phyloP scores from a whole-genome alignment of 768 basidiomycete species.

The Mycena rosella region DNA sequence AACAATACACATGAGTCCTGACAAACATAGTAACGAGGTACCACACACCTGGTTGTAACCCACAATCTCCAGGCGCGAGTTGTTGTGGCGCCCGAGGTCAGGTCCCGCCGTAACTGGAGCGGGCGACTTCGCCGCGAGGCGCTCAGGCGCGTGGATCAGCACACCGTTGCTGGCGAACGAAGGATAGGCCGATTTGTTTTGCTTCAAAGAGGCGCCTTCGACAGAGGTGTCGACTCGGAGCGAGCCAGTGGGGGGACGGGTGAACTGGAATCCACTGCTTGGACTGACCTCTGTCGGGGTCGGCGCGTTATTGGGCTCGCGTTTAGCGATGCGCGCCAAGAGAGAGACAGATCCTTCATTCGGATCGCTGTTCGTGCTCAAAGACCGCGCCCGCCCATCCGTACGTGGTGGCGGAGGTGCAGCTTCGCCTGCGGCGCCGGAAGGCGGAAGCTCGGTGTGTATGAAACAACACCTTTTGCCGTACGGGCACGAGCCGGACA shows the following conservation, averaged over 20 bases:
- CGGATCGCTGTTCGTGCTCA: conserved; percentile 84
- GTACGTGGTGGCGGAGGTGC: conserved; percentile 65
- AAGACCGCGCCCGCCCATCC: conserved; percentile 74
- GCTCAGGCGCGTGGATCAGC: conserved; percentile 69
- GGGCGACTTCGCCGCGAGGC: conserved; percentile 73
- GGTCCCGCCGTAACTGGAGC: conserved; percentile 89
- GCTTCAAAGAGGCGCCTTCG: conserved; percentile 68
- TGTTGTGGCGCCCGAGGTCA: conserved; percentile 84
- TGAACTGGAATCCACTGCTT: conserved; percentile 61
- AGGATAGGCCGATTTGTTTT: conserved; percentile 91
- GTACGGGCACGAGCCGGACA: conserved; percentile 93
- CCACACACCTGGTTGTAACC: conserved; percentile 80
- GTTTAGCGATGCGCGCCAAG: conserved; percentile 81
- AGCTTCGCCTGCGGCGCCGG: conserved; percentile 68
- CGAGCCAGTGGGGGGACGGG: conserved; percentile 76
- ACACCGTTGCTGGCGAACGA: conserved; percentile 73
- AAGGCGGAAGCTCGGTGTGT: conserved; percentile 84
- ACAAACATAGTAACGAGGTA: conserved; percentile 33
- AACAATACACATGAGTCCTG: conserved; percentile 26
- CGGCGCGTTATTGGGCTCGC: conserved; percentile 55
- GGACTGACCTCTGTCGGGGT: conserved; percentile 69
- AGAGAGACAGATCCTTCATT: conserved; percentile 80
- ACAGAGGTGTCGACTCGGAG: conserved; percentile 82
- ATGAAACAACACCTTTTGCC: conserved; percentile 96
- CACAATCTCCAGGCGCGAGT: conserved; percentile 79